phyloP scores from a whole-genome alignment of 129 eudicot genomes.

The Centella asiatica region DNA sequence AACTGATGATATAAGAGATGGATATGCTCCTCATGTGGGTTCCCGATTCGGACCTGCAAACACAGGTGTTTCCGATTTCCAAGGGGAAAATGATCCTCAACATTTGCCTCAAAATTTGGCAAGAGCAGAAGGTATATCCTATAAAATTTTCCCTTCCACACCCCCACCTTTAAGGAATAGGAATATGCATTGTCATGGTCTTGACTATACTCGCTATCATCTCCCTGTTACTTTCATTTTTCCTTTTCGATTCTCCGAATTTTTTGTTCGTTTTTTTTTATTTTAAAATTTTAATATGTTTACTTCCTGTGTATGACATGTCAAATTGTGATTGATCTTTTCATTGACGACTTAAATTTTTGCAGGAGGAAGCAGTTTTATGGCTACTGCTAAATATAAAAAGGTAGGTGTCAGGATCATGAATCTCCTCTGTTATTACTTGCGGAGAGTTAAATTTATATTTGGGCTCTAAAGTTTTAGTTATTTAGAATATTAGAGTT shows the following conservation, averaged over 20 bases:
- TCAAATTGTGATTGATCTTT: background rate
- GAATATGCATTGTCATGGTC: no score
- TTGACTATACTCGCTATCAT: no score
- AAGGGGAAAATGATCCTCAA: slow-evolving; percentile 63
- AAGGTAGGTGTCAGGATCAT: slow-evolving; percentile 34
- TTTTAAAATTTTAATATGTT: no score
- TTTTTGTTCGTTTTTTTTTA: no score
- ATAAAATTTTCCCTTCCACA: no score
- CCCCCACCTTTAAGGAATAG: background rate
- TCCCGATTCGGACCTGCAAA: slow-evolving; percentile 15
- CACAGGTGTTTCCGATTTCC: slow-evolving; percentile 35
- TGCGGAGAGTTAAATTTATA: background rate
- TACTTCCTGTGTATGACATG: background rate
- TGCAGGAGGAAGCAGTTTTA: slow-evolving; percentile 43
- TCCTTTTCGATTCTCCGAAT: no score
- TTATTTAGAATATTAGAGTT: background rate
- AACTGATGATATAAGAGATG: slow-evolving; percentile 18
- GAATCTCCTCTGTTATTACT: background rate
- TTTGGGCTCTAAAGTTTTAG: background rate
- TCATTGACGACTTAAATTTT: slow-evolving; percentile 3
- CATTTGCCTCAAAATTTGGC: slow-evolving; percentile 27
- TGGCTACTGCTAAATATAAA: slow-evolving; percentile 33
- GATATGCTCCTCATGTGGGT: slow-evolving; percentile 12
- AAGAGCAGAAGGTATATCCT: slow-evolving; percentile 52
- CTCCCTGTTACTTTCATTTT: background rate